phyloP scores from a whole-genome alignment of 441 rosid genomes.

The Brassica hybrid region DNA sequence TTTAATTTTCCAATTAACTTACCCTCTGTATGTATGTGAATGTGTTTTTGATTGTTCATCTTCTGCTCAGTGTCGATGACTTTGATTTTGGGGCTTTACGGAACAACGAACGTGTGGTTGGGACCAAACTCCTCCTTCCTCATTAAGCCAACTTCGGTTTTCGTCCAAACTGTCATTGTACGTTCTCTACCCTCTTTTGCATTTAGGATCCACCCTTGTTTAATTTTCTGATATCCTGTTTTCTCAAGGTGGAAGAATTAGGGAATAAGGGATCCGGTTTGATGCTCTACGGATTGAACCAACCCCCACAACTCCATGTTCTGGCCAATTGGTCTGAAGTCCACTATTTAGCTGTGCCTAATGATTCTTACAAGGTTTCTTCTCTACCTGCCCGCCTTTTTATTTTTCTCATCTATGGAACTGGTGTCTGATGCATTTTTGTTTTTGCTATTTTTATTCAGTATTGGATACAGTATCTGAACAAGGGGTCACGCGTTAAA shows the following conservation, averaged over 20 bases:
- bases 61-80: constrained; percentile 77
- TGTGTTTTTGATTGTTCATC: constrained; percentile 4
- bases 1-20: neutral
- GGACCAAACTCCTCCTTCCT: constrained; percentile 82
- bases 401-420: constrained; percentile 13
- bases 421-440: constrained; percentile 5
- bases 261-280: constrained; percentile 60
- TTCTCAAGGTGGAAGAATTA: constrained; percentile 69
- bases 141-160: constrained; percentile 70
- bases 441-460: constrained; percentile 36
- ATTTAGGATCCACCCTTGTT: constrained; percentile 4
- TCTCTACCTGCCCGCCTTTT: neutral
- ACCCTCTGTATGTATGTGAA: neutral
- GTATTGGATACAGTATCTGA: constrained; percentile 83
- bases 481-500: constrained; percentile 78
- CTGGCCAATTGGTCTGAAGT: constrained; percentile 60
- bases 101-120: constrained; percentile 58
- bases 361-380: constrained; percentile 77
- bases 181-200: constrained; percentile 19
- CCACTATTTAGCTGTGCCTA: constrained; percentile 54
- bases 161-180: constrained; percentile 90
- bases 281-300: constrained; percentile 64
- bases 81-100: constrained; percentile 88
- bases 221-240: constrained; percentile 19
- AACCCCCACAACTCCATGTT: constrained; percentile 73